Base-by-base conservation (phyloP, 495 filamentous ascomycete genomes). In the Symbiotaphrina buchneri region DNA sequence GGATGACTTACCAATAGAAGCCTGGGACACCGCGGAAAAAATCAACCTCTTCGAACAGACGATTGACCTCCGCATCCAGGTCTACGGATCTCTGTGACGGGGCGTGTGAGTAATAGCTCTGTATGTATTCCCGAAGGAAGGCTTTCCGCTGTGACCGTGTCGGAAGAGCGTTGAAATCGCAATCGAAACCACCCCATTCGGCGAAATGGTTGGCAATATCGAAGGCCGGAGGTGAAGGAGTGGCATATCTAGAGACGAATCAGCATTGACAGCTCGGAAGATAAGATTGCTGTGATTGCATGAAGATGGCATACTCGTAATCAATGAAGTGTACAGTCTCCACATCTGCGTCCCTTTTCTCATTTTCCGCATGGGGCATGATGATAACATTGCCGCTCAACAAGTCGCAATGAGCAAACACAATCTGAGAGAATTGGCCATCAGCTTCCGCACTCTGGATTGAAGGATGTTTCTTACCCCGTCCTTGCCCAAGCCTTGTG, bases 141-240 rank as follows among this genome's bases (percentile, higher is more conserved):
- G 73, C 68, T 23, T 74, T 60, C 15, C 87, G 74, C 39, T 81
- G 68, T 5, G 69, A 55, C 32, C 63, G 63, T 0, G 84, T 90
- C 2, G 87, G 87, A 25, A 94, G 61, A 44, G 73, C 71, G 39
- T 53, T 68, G 51, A 71, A 80, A 48, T 99, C 83, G 62, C 87
- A 99, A 40, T 87, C 79, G 44, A 92, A 91, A 34, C 87, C 87
- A 32, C 74, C 84, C 85, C 87, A 99, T 57, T 99, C 87, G 25
- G 90, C 81, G 47, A 99, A 85, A 59, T 99, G 87, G 59, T 99
- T 99, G n/a, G 87, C 74, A 34, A 99, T 68, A 47, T 99, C 87
- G 49, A 99, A 99, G n/a, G 87, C 81, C 10, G 84, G 79, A 1
- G 90, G 87, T 5, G 83, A 83, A 2, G 90, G 82, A 0, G 80